Evolutionary conservation across 306 rosid genomes (phyloP).

Genomic region (Gastrolobium bilobum): DNA sequence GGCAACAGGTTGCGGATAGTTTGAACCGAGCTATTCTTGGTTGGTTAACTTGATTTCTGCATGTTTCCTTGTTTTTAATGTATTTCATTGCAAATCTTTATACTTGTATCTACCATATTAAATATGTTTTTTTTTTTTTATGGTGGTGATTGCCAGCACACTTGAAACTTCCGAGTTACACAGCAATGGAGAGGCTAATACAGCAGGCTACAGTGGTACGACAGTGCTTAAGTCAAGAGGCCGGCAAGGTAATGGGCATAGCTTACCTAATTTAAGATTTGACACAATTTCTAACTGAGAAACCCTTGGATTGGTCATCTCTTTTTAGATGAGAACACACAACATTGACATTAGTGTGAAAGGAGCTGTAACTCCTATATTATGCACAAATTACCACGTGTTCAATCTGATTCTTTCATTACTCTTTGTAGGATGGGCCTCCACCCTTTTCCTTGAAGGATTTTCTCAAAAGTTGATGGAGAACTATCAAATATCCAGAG

Average conservation of each 20-base stretch:
- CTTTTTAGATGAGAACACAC: constrained; percentile 13
- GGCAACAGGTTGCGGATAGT: constrained; percentile 82
- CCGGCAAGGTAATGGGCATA: constrained; percentile 64
- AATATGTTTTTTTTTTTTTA: constrained; percentile 14
- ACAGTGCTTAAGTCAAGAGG: constrained; percentile 73
- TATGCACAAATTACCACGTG: not conserved
- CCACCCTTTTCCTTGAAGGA: constrained; percentile 72
- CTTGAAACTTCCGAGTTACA: constrained; percentile 74
- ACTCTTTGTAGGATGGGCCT: constrained; percentile 64
- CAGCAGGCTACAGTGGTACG: constrained; percentile 84
- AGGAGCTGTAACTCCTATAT: not conserved
- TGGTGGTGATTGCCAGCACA: constrained; percentile 68
- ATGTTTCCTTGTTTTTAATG: constrained; percentile 20
- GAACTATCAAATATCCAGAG: constrained; percentile 36
- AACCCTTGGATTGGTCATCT: constrained; percentile 10
- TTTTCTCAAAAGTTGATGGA: constrained; percentile 74
- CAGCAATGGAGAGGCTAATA: constrained; percentile 90
- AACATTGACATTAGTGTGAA: not conserved
- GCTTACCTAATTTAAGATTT: constrained; percentile 3
- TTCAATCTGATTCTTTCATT: constrained; percentile 29
- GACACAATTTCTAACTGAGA: not conserved
- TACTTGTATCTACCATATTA: constrained; percentile 17
- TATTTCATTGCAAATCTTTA: constrained; percentile 19
- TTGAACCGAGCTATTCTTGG: constrained; percentile 87
- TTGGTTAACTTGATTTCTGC: constrained; percentile 54